A percentile compares a stretch with the other conserved stretches of the same genome.
Conservation (phyloP, 2,329 filamentous ascomycete genomes). For the Aureobasidium sp. region DNA sequence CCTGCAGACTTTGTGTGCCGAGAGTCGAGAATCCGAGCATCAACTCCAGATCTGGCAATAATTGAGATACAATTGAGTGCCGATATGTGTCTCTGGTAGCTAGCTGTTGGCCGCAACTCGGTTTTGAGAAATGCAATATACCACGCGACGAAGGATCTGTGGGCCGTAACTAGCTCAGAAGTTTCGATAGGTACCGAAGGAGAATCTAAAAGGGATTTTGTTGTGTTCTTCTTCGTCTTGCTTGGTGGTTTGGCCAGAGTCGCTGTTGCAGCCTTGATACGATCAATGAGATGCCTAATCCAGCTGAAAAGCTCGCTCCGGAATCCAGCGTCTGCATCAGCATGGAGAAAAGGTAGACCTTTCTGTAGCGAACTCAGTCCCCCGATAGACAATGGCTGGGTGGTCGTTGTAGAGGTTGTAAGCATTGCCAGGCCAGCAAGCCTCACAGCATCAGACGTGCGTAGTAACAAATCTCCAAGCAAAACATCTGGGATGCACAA, state of each 20-base stretch:
- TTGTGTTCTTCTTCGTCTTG: conserved; percentile 6
- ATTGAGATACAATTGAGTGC: conserved; percentile 64
- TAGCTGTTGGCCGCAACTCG: conserved; percentile 73
- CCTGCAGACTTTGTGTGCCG: conserved; percentile 42
- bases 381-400: conserved; percentile 59
- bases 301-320: conserved; percentile 72
- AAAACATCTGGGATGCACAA: conserved; percentile 47
- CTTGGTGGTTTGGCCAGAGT: conserved; percentile 34
- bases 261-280: conserved; percentile 61
- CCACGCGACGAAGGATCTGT: conserved; percentile 63
- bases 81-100: conserved; percentile 84
- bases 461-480: conserved; percentile 33
- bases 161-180: conserved; percentile 35
- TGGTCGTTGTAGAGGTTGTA: conserved; percentile 66
- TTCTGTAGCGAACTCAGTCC: conserved; percentile 57
- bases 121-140: conserved; percentile 64
- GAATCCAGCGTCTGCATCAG: conserved; percentile 80
- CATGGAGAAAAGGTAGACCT: conserved; percentile 65
- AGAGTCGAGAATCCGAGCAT: conserved; percentile 37
- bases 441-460: conserved; percentile 48
- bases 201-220: background rate
- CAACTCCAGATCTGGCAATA: conserved; percentile 64
- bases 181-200: background rate
- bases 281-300: conserved; percentile 68
- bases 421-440: conserved; percentile 77